Percentiles rank a stretch among this genome's conserved stretches.
Evolutionary conservation across 1,284 basidiomycete genomes (phyloP).

Genomic region (Ustilago sp.): DNA sequence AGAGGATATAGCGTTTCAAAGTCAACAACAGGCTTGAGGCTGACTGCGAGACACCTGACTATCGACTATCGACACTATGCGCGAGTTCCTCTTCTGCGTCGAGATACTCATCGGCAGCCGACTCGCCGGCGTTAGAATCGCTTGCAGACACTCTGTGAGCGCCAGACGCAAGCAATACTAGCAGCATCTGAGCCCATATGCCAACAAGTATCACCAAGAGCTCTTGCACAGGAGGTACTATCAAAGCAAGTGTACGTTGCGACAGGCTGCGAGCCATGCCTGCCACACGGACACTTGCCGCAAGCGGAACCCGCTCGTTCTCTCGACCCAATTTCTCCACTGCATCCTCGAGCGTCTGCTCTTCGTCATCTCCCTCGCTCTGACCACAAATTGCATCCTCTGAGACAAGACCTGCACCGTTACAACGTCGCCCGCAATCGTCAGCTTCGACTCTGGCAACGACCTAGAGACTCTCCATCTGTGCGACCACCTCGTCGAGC

Average conservation of each 20-base stretch:
- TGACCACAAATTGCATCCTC: conserved; percentile 3
- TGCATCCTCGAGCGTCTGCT: conserved; percentile 18
- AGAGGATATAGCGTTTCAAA: not conserved
- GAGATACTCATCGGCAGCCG: conserved; percentile 2
- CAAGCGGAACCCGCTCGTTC: not conserved
- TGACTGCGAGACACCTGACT: not conserved
- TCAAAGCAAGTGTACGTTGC: conserved; percentile 19
- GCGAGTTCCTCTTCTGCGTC: conserved; percentile 14
- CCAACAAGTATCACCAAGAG: conserved; percentile 23
- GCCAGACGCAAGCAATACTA: conserved; percentile 14
- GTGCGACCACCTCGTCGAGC: conserved; percentile 85
- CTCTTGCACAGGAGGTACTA: conserved; percentile 18
- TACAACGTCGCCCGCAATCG: not conserved
- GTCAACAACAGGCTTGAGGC: not conserved
- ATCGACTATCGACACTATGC: conserved; percentile 12
- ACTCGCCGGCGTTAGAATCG: not conserved
- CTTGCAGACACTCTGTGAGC: not conserved
- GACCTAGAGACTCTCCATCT: conserved; percentile 81
- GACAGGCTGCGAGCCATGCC: conserved; percentile 32
- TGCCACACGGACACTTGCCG: conserved; percentile 1
- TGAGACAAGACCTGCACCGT: not conserved
- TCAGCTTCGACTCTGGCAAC: conserved; percentile 33
- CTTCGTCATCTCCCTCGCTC: conserved; percentile 10
- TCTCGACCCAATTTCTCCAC: not conserved
- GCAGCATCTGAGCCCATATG: conserved; percentile 34